Evolutionary conservation across 768 basidiomycete species (phyloP).

Genomic region (Chalciporus piperatus): DNA sequence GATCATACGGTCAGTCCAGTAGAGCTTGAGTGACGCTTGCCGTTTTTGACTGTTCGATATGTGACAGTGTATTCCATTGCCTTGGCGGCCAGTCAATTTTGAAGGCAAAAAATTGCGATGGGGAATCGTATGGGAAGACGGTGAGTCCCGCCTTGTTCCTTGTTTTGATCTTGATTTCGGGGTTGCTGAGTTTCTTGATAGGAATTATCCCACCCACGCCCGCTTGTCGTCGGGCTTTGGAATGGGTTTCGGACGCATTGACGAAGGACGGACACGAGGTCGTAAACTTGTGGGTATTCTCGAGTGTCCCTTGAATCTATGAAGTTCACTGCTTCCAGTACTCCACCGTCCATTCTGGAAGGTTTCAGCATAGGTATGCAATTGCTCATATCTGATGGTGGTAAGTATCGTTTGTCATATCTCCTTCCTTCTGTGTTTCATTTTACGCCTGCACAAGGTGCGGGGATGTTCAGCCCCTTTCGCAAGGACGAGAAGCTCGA

Average conservation of each 20-base stretch:
- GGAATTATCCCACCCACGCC: constrained; percentile 39
- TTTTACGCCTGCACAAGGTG: constrained; percentile 21
- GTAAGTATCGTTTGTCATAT: too few relatives aligned
- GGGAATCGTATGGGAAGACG: constrained; percentile 42
- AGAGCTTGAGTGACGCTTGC: background rate
- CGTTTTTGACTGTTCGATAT: background rate
- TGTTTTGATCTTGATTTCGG: background rate
- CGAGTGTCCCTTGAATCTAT: background rate
- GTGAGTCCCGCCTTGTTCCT: constrained; percentile 27
- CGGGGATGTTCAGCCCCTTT: constrained; percentile 37
- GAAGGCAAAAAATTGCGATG: constrained; percentile 35
- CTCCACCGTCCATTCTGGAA: constrained; percentile 47
- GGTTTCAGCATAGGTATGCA: constrained; percentile 54
- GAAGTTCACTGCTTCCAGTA: constrained; percentile 19
- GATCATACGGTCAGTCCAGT: constrained; percentile 36
- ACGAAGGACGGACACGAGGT: constrained; percentile 38
- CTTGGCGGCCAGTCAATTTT: constrained; percentile 40
- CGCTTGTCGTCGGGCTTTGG: constrained; percentile 38
- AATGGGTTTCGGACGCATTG: constrained; percentile 33
- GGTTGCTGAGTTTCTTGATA: constrained; percentile 5
- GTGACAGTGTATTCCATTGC: constrained; percentile 40
- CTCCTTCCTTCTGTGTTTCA: too few relatives aligned
- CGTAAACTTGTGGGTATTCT: constrained; percentile 34
- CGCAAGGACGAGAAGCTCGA: constrained; percentile 37
- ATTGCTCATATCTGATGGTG: constrained; percentile 55